Evolutionary conservation across 1,284 basidiomycete genomes (phyloP).

Genomic region (Heterobasidion annosum): DNA sequence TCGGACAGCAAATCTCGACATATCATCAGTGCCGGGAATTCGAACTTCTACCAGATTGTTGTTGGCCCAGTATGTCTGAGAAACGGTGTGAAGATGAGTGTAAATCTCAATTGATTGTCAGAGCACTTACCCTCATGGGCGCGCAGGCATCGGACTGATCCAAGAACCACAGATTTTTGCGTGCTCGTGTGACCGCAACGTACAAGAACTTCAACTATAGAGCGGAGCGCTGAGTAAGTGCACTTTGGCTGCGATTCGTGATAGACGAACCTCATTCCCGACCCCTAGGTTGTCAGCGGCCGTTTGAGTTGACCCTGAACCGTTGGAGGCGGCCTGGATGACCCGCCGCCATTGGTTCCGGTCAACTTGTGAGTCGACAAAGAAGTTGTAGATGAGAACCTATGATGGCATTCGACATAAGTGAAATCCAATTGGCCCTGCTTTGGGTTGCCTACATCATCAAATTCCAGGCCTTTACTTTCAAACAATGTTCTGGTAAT

Average conservation of each 20-base stretch:
- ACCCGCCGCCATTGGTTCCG: constrained; percentile 51
- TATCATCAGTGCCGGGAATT: constrained; percentile 27
- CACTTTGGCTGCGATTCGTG: neutral
- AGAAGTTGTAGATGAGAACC: constrained; percentile 68
- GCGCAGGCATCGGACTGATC: constrained; percentile 49
- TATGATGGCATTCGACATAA: constrained; percentile 14
- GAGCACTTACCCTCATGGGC: constrained; percentile 42
- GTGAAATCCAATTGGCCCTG: neutral
- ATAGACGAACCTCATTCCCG: constrained; percentile 42
- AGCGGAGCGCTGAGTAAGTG: neutral
- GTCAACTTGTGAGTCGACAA: constrained; percentile 49
- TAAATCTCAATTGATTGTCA: neutral
- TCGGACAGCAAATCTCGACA: constrained; percentile 38
- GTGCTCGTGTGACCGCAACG: constrained; percentile 61
- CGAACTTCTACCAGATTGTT: constrained; percentile 32
- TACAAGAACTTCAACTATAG: constrained; percentile 59
- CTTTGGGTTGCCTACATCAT: constrained; percentile 37
- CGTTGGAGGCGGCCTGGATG: constrained; percentile 30
- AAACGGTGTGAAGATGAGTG: neutral
- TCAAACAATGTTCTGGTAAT: constrained; percentile 56
- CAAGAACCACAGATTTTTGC: constrained; percentile 59
- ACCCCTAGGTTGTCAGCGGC: constrained; percentile 44
- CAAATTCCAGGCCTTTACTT: constrained; percentile 68
- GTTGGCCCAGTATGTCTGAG: constrained; percentile 39
- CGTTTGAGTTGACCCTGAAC: constrained; percentile 27